These are phyloP conservation scores for Acidomyces sp. DNA, from an alignment of 495 filamentous ascomycete genomes.

Conservation along the genomic window DNA sequence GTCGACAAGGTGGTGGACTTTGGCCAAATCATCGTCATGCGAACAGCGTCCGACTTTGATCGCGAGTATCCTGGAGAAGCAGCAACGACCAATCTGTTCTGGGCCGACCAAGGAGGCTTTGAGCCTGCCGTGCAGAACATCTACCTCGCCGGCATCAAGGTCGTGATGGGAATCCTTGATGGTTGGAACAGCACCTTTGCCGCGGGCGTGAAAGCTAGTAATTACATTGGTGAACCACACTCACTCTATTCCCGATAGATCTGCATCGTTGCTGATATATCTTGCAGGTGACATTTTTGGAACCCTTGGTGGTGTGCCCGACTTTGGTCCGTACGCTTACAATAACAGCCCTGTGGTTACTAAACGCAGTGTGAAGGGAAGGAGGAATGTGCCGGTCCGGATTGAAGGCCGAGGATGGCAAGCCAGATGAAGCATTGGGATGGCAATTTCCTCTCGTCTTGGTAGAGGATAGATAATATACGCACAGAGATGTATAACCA, in stretches of 20 bases:
- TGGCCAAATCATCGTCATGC: slow-evolving; percentile 56
- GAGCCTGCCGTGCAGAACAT: slow-evolving; percentile 47
- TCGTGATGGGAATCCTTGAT: slow-evolving; percentile 51
- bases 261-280: not conserved
- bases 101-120: slow-evolving; percentile 46
- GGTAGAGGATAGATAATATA: no score
- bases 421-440: not conserved
- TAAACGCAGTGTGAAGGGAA: slow-evolving; percentile 1
- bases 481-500: no score
- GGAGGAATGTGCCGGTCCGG: not conserved
- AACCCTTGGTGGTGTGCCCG: slow-evolving; percentile 6
- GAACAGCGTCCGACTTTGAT: slow-evolving; percentile 61
- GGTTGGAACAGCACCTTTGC: slow-evolving; percentile 48
- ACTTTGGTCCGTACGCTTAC: slow-evolving; percentile 10
- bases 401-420: not conserved
- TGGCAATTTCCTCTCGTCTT: no score
- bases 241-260: not conserved
- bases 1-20: slow-evolving; percentile 48
- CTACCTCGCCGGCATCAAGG: slow-evolving; percentile 51
- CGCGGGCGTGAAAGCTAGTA: slow-evolving; percentile 45
- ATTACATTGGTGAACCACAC: slow-evolving; percentile 52
- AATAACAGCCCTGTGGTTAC: slow-evolving; percentile 4
- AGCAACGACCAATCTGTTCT: slow-evolving; percentile 43
- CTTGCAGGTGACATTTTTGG: slow-evolving; percentile 10
- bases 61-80: slow-evolving; percentile 46